Conservation (phyloP, 306 rosid genomes). For the Echinosophora koreensis region DNA sequence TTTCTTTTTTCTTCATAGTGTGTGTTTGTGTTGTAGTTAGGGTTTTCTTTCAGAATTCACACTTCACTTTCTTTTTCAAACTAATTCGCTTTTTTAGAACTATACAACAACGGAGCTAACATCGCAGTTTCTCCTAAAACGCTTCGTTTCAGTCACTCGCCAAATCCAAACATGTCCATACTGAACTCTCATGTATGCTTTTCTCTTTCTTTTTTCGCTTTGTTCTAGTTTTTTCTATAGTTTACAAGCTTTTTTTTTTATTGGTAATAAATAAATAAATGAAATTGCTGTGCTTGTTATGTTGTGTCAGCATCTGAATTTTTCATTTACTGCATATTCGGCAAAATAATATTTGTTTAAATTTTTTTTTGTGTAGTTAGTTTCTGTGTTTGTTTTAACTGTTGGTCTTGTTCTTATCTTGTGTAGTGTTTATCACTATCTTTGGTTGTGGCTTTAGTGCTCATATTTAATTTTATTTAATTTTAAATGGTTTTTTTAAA, state of each 20-base stretch:
- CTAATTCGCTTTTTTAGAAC: not conserved
- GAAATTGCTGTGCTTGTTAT: not conserved
- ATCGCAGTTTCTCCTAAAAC: slow-evolving; percentile 7
- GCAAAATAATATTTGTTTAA: not conserved
- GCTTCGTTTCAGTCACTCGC: not conserved
- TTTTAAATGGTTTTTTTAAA: not conserved
- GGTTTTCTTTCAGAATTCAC: not conserved
- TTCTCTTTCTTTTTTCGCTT: not conserved
- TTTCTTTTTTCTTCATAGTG: not conserved
- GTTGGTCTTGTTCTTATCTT: slow-evolving; percentile 26
- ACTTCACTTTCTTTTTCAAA: not conserved
- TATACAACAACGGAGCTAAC: not conserved
- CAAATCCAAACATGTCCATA: not conserved
- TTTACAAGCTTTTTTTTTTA: not conserved
- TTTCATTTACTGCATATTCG: not conserved
- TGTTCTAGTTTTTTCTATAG: not conserved
- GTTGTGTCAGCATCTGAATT: not conserved
- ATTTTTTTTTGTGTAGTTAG: not conserved
- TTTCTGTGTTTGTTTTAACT: slow-evolving; percentile 12
- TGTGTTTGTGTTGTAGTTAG: slow-evolving; percentile 42
- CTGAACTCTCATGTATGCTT: not conserved
- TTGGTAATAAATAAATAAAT: not conserved
- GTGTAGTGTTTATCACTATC: not conserved
- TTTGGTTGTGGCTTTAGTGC: not conserved
- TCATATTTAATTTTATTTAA: not conserved